A percentile compares a stretch with the other conserved stretches of the same genome.
phyloP scores from a whole-genome alignment of 352 stramenopile species.

The Peronospora destructor region DNA sequence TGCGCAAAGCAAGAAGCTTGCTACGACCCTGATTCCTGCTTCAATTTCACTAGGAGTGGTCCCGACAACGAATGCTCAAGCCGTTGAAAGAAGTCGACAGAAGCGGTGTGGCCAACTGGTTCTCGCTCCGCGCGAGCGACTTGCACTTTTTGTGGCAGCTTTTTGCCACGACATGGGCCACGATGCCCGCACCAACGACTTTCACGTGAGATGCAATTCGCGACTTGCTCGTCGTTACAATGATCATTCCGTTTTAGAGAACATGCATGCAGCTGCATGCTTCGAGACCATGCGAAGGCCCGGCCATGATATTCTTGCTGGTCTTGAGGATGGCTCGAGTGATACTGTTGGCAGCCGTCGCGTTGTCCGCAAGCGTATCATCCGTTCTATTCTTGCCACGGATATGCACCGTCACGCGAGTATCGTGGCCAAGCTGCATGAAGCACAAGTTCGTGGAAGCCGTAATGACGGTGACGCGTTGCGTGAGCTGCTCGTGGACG shows the following conservation, averaged over 20 bases:
- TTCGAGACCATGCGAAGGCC: constrained; percentile 73
- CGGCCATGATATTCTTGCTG: constrained; percentile 61
- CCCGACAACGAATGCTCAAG: constrained; percentile 18
- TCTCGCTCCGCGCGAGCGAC: constrained; percentile 41
- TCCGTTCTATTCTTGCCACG: constrained; percentile 73
- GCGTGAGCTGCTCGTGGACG: constrained; percentile 61
- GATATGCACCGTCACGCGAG: constrained; percentile 76
- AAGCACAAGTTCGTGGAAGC: constrained; percentile 51
- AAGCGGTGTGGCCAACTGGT: constrained; percentile 35
- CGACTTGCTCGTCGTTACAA: constrained; percentile 83
- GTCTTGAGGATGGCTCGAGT: constrained; percentile 25
- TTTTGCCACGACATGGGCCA: constrained; percentile 88
- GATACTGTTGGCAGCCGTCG: constrained; percentile 19
- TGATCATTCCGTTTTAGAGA: constrained; percentile 84
- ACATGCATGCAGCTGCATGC: constrained; percentile 77
- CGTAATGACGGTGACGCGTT: constrained; percentile 48
- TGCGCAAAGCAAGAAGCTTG: constrained; percentile 40
- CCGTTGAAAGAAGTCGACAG: constrained; percentile 17
- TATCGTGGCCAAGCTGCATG: constrained; percentile 63
- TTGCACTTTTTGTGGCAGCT: constrained; percentile 71
- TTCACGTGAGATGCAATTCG: constrained; percentile 73
- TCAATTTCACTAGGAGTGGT: constrained; percentile 17
- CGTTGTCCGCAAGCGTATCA: constrained; percentile 58
- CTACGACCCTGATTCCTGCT: constrained; percentile 13
- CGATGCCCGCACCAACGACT: constrained; percentile 84